These are phyloP conservation scores for Pythium sukuiense DNA, from an alignment of 352 stramenopile species.

Conservation along the genomic window DNA sequence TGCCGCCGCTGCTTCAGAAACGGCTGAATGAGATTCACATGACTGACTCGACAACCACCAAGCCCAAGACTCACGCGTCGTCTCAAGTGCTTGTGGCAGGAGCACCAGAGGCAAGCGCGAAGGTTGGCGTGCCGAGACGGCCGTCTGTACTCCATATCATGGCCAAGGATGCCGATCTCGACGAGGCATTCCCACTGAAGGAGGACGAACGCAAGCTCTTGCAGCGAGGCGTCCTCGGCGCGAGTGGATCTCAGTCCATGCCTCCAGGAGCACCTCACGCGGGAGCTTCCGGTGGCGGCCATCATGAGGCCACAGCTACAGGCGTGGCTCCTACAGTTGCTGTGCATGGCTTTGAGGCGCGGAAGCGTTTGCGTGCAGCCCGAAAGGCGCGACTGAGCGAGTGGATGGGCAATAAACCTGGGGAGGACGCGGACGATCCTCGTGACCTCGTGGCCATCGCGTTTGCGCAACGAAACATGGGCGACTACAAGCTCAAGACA, in stretches of 20 bases:
- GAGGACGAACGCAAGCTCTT: conserved; percentile 62
- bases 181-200: conserved; percentile 55
- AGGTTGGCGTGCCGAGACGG: conserved; percentile 18
- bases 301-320: conserved; percentile 16
- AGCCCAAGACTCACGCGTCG: conserved; percentile 20
- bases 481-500: conserved; percentile 93
- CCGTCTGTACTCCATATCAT: conserved; percentile 74
- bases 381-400: conserved; percentile 62
- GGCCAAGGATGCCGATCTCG: conserved; percentile 42
- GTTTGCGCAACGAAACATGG: conserved; percentile 86
- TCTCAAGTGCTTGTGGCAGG: neutral
- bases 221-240: conserved; percentile 3
- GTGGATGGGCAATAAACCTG: conserved; percentile 75
- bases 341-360: conserved; percentile 78
- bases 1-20: conserved; percentile 61
- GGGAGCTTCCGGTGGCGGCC: conserved; percentile 1
- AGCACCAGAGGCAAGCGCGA: neutral
- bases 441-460: conserved; percentile 90
- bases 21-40: conserved; percentile 72
- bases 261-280: conserved; percentile 6
- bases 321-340: conserved; percentile 20
- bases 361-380: conserved; percentile 73
- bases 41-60: conserved; percentile 17
- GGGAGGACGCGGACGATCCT: conserved; percentile 89
- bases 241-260: neutral